Percentiles rank a stretch among this genome's conserved stretches.
phyloP scores from a whole-genome alignment of 495 filamentous ascomycete species.

The Durotheca rogersii region DNA sequence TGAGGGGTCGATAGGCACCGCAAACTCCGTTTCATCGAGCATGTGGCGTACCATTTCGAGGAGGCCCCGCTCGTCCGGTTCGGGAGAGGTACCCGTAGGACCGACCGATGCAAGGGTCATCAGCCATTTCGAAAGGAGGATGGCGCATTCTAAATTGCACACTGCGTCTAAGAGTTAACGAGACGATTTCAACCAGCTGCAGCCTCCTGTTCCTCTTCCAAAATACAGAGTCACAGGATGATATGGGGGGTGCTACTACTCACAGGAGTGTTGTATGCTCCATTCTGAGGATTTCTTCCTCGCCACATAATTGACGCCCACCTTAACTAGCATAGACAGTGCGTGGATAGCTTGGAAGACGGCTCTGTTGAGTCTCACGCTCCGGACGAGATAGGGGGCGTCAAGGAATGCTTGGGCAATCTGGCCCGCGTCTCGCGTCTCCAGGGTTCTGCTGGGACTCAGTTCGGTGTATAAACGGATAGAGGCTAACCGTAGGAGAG shows the following conservation, averaged over 20 bases:
- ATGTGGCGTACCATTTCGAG: conserved; percentile 69
- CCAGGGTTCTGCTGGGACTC: conserved; percentile 60
- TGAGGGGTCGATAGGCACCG: conserved; percentile 56
- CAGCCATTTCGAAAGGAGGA: conserved; percentile 60
- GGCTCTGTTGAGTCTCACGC: conserved; percentile 57
- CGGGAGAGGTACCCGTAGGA: conserved; percentile 44
- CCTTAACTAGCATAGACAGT: conserved; percentile 64
- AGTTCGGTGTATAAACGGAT: conserved; percentile 69
- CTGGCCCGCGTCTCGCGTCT: conserved; percentile 60
- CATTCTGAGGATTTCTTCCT: conserved; percentile 67
- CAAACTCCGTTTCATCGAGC: conserved; percentile 75
- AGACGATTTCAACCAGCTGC: too few species aligned
- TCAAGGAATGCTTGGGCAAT: conserved; percentile 61
- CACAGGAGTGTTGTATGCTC: conserved; percentile 68
- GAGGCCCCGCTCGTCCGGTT: conserved; percentile 63
- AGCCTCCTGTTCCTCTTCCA: too few species aligned
- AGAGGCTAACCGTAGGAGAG: conserved; percentile 64
- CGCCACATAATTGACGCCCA: conserved; percentile 68
- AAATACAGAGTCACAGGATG: too few species aligned
- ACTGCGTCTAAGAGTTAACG: conserved; percentile 45
- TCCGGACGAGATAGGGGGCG: conserved; percentile 59
- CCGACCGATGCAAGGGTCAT: conserved; percentile 46
- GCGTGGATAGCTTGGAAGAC: conserved; percentile 70
- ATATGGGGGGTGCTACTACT: too few species aligned
- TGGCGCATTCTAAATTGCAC: conserved; percentile 69